These are phyloP conservation scores for Sindora glabra DNA, from an alignment of 306 rosid species.

Conservation along the genomic window DNA sequence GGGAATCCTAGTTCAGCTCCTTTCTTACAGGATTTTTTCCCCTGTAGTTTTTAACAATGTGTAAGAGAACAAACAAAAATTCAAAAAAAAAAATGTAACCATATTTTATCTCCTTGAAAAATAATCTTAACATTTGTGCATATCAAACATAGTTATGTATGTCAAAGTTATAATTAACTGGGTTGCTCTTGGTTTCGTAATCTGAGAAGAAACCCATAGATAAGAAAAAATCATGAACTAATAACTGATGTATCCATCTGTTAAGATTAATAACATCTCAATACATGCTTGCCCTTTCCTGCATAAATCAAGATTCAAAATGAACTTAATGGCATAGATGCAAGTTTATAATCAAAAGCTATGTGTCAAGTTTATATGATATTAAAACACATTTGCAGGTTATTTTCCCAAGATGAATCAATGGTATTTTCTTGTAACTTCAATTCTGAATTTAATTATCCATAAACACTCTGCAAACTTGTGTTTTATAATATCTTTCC, in stretches of 20 bases:
- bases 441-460: not conserved
- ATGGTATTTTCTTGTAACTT: not conserved
- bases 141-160: no score
- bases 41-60: not conserved
- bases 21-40: not conserved
- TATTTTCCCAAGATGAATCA: not conserved
- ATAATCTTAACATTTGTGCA: not conserved
- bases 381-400: no score
- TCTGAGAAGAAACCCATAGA: not conserved
- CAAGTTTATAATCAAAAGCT: no score
- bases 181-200: not conserved
- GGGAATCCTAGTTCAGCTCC: not conserved
- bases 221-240: not conserved
- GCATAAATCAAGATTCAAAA: no score
- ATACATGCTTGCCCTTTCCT: no score
- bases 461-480: not conserved
- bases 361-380: not conserved
- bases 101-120: not conserved
- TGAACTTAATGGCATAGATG: no score
- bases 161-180: no score
- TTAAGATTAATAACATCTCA: no score
- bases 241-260: not conserved
- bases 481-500: not conserved
- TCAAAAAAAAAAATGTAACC: no score
- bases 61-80: no score